Base-by-base conservation (phyloP, 2,329 filamentous ascomycete species). In the Raffaelea arxii region DNA sequence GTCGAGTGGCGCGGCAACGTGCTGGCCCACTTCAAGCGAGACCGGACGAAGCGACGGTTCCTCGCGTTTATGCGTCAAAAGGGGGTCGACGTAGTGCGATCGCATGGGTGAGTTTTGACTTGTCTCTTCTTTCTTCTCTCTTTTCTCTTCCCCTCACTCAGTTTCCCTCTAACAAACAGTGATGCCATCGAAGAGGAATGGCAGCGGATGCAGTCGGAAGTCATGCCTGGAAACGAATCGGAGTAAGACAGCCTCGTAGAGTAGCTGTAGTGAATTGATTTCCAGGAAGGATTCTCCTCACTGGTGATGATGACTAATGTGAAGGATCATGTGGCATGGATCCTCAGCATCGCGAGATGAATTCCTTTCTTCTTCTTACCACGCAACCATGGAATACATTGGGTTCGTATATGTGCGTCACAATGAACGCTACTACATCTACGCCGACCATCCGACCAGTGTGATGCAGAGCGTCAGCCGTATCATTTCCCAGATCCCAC, bases 21-120 rank as follows among this genome's bases (percentile, higher is more conserved):
- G 3, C 62, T 78, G 51, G 71, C 69, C 6, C 59, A 65, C 46
- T 78, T 79, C 53, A 74, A 74, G 57, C 59, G 75, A 6, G 65
- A 69, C 52, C 64, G 71, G 19, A 77, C 75, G 5, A 72, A 76
- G 62, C 62, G 65, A 47, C 64, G 75, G 3, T 75, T 79, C 51
- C 56, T 78, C 41, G 54, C 56, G 19, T 74, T 77, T 48, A 63
- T 69, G 35, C 61, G 63, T 48, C 64, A 63, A 51, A 69, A 66
- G 58, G 65, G 64, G 1, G 56, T 77, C 6, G 60, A 55, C 37
- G 50, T 75, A 41, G 55, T 63, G 2, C 67, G 68, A 53, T 59
- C 58, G 2, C 56, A 60, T 11, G 50, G 51, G 74, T 77, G 56
- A 62, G 71, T 62, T 16, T 25, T n/a, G 6, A 36, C 11, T 25